Percentiles rank a stretch among this genome's conserved stretches.
Evolutionary conservation across 768 basidiomycete species (phyloP).

Genomic region (Tricholoma matsutake): DNA sequence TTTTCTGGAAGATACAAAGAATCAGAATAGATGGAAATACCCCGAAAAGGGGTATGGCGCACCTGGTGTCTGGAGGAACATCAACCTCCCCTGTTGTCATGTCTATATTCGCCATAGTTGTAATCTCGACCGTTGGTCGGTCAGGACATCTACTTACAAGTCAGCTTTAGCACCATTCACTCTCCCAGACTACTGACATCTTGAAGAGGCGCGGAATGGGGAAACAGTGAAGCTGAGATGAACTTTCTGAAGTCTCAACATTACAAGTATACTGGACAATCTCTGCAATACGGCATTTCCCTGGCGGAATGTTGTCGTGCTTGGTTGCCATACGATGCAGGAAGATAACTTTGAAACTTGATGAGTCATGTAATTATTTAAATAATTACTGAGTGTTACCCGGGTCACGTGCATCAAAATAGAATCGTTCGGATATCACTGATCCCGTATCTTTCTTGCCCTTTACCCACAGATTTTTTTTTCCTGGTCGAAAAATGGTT

Average conservation of each 20-base stretch:
- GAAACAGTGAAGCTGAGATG: slow-evolving; percentile 51
- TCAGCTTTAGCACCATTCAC: neutral
- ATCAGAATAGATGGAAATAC: neutral
- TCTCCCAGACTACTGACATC: slow-evolving; percentile 44
- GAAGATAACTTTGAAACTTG: too few relatives aligned
- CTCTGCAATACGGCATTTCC: slow-evolving; percentile 62
- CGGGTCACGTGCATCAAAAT: slow-evolving; percentile 30
- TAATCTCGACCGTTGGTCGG: slow-evolving; percentile 68
- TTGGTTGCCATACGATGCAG: neutral
- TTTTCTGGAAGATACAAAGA: slow-evolving; percentile 18
- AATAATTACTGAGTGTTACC: too few relatives aligned
- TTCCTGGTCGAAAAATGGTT: slow-evolving; percentile 50
- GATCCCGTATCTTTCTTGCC: slow-evolving; percentile 20
- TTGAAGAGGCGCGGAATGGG: slow-evolving; percentile 74
- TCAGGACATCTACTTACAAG: slow-evolving; percentile 54
- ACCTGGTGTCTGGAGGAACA: slow-evolving; percentile 44
- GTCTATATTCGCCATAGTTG: slow-evolving; percentile 50
- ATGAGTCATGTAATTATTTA: too few relatives aligned
- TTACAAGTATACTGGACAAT: slow-evolving; percentile 71
- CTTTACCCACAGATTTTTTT: slow-evolving; percentile 16
- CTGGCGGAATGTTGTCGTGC: slow-evolving; percentile 3
- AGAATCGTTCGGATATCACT: slow-evolving; percentile 35
- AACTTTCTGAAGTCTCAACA: slow-evolving; percentile 27
- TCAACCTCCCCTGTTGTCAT: slow-evolving; percentile 46
- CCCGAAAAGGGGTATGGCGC: neutral